Evolutionary conservation across 2,329 filamentous ascomycete species (phyloP), one percentile per base, ranked within the genome.

Genomic region (Elsinoe necatrix): DNA sequence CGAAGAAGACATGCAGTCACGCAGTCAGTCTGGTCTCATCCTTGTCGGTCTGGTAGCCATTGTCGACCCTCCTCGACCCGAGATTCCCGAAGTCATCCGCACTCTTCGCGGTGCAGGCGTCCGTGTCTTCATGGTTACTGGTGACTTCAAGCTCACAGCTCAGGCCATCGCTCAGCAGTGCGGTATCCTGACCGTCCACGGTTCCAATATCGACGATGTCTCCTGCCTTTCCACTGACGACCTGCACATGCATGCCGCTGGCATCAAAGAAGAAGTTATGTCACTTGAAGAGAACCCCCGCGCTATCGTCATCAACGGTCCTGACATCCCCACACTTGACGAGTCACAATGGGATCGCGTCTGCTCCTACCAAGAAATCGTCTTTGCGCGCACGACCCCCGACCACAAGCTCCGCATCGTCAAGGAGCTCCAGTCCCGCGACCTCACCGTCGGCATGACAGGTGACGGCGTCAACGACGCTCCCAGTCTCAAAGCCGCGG

Each of bases 401-500:
- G 86, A 90, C 64, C 86, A 90, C 66, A 91, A 91, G 67, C 78
- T 90, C 5, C 82, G 85, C 31, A 90, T 90, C 59, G 86, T 91
- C n/a, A 80, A 80, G 27, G 85, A 87, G 66, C 84, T 89, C 59
- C 86, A 88, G 65, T 70, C 75, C 0, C 74, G 80, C 7, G 75
- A 79, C 4, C 73, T 81, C 41, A 78, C 80, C 29, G 79, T 83
- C 4, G 80, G 74, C 5, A 79, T 75, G 73, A 76, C 73, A 4
- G 73, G 73, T n/a, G 73, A 75, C 56, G 74, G 74, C 57, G 73
- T 76, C 57, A 76, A 77, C 57, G 74, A 77, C 60, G 73, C 73
- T 1, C 80, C 80, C 8, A 77, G 77, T 1, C 72, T 83, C 16
- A 66, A 79, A 61, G 76, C 75, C 56, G 80, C 80, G n/a, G 74